Percentiles rank a stretch among this genome's conserved stretches.
Evolutionary conservation across 805 yeast species (phyloP).

Genomic region (Schwanniomyces sp.): DNA sequence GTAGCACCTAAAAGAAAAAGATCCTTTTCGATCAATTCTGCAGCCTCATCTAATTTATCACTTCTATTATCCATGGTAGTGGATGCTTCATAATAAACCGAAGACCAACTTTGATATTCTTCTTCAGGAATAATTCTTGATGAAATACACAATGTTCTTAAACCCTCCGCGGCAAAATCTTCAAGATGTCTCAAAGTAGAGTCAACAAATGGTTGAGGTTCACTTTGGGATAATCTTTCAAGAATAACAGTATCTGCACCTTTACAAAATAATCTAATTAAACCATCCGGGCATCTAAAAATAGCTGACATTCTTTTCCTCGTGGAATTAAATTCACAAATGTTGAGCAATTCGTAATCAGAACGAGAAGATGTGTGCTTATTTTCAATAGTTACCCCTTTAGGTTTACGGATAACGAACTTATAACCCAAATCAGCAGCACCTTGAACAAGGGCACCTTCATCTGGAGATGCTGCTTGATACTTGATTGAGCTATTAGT

Average conservation of each 20-base stretch:
- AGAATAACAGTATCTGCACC: slow-evolving; percentile 98
- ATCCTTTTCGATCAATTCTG: slow-evolving; percentile 82
- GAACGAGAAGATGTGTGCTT: slow-evolving; percentile 47
- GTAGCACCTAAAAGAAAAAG: slow-evolving; percentile 90
- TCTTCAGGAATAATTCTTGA: slow-evolving; percentile 73
- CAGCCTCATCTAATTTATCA: slow-evolving; percentile 79
- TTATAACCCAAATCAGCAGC: slow-evolving; percentile 86
- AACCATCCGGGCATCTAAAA: slow-evolving; percentile 91
- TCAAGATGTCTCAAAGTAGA: slow-evolving; percentile 85
- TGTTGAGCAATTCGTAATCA: slow-evolving; percentile 74
- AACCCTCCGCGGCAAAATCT: slow-evolving; percentile 95
- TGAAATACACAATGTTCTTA: slow-evolving; percentile 92
- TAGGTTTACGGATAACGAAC: slow-evolving; percentile 84
- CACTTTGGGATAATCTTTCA: slow-evolving; percentile 68
- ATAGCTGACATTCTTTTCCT: slow-evolving; percentile 97
- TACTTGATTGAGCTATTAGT: slow-evolving; percentile 69
- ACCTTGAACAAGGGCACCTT: slow-evolving; percentile 97
- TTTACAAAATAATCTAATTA: slow-evolving; percentile 83
- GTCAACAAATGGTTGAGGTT: slow-evolving; percentile 72
- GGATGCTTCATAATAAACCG: slow-evolving; percentile 71
- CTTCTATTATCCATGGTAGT: slow-evolving; percentile 76
- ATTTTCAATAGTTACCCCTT: slow-evolving; percentile 64
- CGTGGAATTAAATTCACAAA: slow-evolving; percentile 96
- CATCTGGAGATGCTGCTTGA: slow-evolving; percentile 99
- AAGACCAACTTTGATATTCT: slow-evolving; percentile 75